phyloP scores from a whole-genome alignment of 1,139 yeast species.

The Diutina pseudorugosa region DNA sequence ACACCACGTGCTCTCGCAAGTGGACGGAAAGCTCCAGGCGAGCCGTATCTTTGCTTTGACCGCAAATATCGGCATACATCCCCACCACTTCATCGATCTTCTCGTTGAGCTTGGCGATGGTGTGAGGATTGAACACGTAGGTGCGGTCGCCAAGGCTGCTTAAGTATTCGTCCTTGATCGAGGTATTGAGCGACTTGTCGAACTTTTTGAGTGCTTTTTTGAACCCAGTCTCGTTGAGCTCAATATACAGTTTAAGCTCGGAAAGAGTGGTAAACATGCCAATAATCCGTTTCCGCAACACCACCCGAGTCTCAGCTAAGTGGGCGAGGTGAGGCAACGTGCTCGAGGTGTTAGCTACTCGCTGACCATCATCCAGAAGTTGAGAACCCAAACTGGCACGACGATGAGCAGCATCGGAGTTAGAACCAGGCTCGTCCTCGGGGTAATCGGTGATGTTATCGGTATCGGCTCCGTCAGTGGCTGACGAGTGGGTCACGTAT shows the following conservation, averaged over 20 bases:
- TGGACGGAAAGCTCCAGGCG: constrained; percentile 43
- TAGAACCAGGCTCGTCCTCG: constrained; percentile 14
- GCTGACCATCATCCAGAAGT: not conserved
- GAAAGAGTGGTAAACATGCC: constrained; percentile 48
- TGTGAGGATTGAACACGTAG: constrained; percentile 21
- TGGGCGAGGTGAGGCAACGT: constrained; percentile 29
- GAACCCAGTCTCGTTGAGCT: constrained; percentile 56
- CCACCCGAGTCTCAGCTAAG: constrained; percentile 33
- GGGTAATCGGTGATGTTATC: constrained; percentile 21
- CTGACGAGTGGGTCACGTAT: not conserved
- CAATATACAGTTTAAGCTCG: constrained; percentile 55
- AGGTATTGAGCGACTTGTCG: constrained; percentile 45
- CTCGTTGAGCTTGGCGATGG: constrained; percentile 11
- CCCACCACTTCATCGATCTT: constrained; percentile 21
- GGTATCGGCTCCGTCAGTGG: constrained; percentile 21
- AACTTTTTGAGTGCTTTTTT: constrained; percentile 58
- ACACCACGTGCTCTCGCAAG: constrained; percentile 59
- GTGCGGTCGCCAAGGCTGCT: constrained; percentile 19
- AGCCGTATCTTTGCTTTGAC: constrained; percentile 29
- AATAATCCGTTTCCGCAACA: constrained; percentile 43
- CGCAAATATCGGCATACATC: constrained; percentile 31
- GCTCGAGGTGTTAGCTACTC: constrained; percentile 6
- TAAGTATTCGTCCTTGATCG: constrained; percentile 26
- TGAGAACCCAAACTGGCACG: constrained; percentile 5
- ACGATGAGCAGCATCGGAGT: not conserved